These are phyloP conservation scores for Neofusicoccum sp. DNA, from an alignment of 2,329 filamentous ascomycete genomes.

Conservation along the genomic window DNA sequence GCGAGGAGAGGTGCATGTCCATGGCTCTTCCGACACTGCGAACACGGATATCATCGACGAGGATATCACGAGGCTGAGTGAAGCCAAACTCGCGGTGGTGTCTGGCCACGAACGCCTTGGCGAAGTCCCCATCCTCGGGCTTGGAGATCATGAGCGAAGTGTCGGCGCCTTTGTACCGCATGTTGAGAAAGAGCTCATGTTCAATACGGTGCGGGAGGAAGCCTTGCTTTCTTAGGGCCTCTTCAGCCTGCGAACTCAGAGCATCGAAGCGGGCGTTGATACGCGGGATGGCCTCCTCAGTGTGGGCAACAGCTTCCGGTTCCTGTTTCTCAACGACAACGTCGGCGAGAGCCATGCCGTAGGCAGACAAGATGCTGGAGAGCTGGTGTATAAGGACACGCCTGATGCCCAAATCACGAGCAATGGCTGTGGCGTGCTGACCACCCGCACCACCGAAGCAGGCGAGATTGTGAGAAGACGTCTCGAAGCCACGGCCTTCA, in stretches of 20 bases:
- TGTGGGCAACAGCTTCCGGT: constrained; percentile 61
- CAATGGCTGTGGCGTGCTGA: constrained; percentile 43
- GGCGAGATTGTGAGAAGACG: constrained; percentile 26
- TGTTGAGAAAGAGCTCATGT: constrained; percentile 42
- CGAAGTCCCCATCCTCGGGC: constrained; percentile 34
- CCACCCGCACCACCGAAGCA: constrained; percentile 39
- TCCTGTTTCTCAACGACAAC: constrained; percentile 64
- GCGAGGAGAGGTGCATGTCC: constrained; percentile 20
- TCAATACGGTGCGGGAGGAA: constrained; percentile 41
- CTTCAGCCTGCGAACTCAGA: constrained; percentile 24
- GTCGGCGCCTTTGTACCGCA: constrained; percentile 46
- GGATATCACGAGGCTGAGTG: constrained; percentile 38
- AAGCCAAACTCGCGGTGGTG: constrained; percentile 47
- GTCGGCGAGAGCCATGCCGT: constrained; percentile 38
- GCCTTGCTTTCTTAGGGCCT: constrained; percentile 64
- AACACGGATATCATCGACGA: constrained; percentile 15
- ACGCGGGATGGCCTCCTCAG: background rate
- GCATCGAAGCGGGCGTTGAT: constrained; percentile 58
- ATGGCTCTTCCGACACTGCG: constrained; percentile 68
- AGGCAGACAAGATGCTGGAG: constrained; percentile 49
- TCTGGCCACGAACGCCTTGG: constrained; percentile 33
- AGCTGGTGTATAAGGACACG: constrained; percentile 47
- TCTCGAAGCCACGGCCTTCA: constrained; percentile 29
- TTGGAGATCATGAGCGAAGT: constrained; percentile 45
- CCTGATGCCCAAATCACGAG: constrained; percentile 43